Base-by-base conservation (phyloP, 1,284 basidiomycete species). In the Dichomitus squalens region DNA sequence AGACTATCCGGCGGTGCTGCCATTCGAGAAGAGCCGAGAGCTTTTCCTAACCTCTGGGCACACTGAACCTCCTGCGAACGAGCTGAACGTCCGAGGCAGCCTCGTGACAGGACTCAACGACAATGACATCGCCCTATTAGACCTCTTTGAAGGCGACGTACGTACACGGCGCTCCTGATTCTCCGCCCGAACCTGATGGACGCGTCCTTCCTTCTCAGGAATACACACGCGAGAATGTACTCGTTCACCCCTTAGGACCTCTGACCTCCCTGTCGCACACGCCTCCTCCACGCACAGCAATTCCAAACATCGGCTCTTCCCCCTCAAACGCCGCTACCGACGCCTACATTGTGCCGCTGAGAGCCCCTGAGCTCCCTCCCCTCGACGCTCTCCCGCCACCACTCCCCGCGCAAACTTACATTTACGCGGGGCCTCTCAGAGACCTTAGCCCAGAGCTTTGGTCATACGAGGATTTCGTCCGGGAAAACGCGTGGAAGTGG, bases 1-100 rank as follows among this genome's bases (percentile, higher is more conserved):
- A 55, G 92, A 95, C 70, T 96, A 96, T 68, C 95, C 95, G 0
- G 93, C 85, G 0, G 78, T 94, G 16, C 69, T 93, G 12, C 81
- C 86, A 0, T 83, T 81, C 57, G 68, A 72, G n/a, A 72, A 72
- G 47, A 82, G 82, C 35, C 61, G 66, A 14, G 61, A 70, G 16
- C 71, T 86, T 27, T 79, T 85, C 43, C 61, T 68, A 14, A 63
- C 59, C 11, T 61, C 69, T n/a, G 68, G 63, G 12, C 46, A 41
- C 7, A 70, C 70, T 38, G 78, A 81, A 5, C 74, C 88, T 27
- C 63, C 69, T 7, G 68, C 65, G 8, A 80, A 85, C 55, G 82
- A 86, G 53, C 71, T 75, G 49, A 80, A 75, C 34, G 89, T 93
- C 0, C 80, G 86, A 47, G 93, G 93, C 2, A 87, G 85, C 7